Percentiles rank a stretch among this genome's conserved stretches.
Evolutionary conservation across 164 flowering plant species (phyloP).

Genomic region (Liriodendron chinense): DNA sequence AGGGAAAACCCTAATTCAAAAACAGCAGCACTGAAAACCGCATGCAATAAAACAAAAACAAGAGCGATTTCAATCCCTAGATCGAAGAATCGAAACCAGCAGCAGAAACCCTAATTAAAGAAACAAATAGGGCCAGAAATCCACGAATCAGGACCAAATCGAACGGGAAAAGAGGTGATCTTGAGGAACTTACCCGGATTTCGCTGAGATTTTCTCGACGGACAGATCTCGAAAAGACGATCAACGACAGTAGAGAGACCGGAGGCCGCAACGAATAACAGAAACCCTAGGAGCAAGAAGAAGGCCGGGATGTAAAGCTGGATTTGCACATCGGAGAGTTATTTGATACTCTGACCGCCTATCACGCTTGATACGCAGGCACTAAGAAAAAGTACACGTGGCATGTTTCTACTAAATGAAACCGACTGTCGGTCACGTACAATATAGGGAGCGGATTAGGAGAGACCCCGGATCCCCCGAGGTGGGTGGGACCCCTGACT

Average conservation of each 20-base stretch:
- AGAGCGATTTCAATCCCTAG: background rate
- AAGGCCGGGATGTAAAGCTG: background rate
- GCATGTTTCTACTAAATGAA: too few relatives aligned
- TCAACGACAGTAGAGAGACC: slow-evolving; percentile 1
- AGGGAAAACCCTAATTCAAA: too few relatives aligned
- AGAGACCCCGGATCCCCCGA: too few relatives aligned
- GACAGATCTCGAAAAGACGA: slow-evolving; percentile 1
- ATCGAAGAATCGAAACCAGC: background rate
- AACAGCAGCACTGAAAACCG: too few relatives aligned
- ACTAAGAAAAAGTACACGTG: too few relatives aligned
- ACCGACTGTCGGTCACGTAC: too few relatives aligned
- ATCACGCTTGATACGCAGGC: too few relatives aligned
- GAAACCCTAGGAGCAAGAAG: slow-evolving; percentile 12
- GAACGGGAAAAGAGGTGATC: background rate
- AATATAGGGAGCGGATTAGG: too few relatives aligned
- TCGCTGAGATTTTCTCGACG: background rate
- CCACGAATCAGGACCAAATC: background rate
- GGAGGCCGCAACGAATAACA: background rate
- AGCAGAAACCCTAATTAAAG: background rate
- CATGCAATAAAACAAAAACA: too few relatives aligned
- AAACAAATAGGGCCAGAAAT: background rate
- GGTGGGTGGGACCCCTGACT: too few relatives aligned
- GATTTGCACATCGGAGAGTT: background rate
- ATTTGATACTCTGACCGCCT: too few relatives aligned
- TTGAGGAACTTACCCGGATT: background rate